These are phyloP conservation scores for Fusarium buxicola DNA, from an alignment of 2,329 filamentous ascomycete genomes.

Conservation along the genomic window DNA sequence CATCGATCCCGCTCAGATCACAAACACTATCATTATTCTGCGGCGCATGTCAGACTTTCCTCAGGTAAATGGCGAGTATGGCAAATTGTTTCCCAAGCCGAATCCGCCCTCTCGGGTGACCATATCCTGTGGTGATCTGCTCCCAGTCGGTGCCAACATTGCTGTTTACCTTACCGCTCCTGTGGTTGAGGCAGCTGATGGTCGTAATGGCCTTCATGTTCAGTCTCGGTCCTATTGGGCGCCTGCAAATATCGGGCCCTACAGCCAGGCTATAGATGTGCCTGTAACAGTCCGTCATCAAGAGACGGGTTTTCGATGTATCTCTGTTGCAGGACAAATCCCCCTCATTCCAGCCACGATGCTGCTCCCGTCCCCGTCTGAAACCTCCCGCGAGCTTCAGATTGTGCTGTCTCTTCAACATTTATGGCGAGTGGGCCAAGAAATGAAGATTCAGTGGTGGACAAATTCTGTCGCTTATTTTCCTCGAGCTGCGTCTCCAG, in stretches of 20 bases:
- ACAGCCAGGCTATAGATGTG: slow-evolving; percentile 85
- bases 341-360: slow-evolving; percentile 86
- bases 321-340: slow-evolving; percentile 90
- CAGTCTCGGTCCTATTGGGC: slow-evolving; percentile 97
- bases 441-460: slow-evolving; percentile 80
- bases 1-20: slow-evolving; percentile 55
- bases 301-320: slow-evolving; percentile 47
- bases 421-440: slow-evolving; percentile 82
- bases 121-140: slow-evolving; percentile 76
- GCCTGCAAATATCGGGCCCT: slow-evolving; percentile 96
- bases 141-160: slow-evolving; percentile 71
- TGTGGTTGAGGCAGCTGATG: slow-evolving; percentile 36
- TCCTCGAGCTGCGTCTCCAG: slow-evolving; percentile 52
- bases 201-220: slow-evolving; percentile 80
- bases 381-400: slow-evolving; percentile 64
- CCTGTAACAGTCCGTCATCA: slow-evolving; percentile 42
- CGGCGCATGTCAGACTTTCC: slow-evolving; percentile 84
- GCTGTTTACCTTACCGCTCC: slow-evolving; percentile 67
- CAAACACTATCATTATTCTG: slow-evolving; percentile 75
- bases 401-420: slow-evolving; percentile 85
- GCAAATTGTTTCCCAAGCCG: slow-evolving; percentile 76
- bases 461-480: slow-evolving; percentile 81
- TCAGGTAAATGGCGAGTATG: slow-evolving; percentile 80
- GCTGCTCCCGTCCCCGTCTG: slow-evolving; percentile 61
- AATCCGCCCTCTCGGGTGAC: slow-evolving; percentile 90